Percentiles rank a stretch among this genome's conserved stretches.
These are phyloP conservation scores for Paecilomyces sp. DNA, from an alignment of 2,329 filamentous ascomycete genomes.

Conservation along the genomic window DNA sequence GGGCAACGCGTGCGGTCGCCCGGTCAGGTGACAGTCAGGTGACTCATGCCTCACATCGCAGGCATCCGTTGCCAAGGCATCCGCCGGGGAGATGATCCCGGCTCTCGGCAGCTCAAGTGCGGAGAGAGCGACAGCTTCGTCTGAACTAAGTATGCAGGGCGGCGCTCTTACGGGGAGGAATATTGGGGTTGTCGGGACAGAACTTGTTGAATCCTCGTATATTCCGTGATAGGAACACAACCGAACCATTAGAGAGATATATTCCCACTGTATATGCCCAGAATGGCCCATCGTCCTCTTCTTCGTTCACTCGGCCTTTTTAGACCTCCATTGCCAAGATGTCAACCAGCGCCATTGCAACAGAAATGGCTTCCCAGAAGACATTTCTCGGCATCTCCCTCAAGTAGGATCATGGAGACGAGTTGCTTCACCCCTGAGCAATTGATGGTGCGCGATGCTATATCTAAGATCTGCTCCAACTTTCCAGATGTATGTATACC, in stretches of 20 bases:
- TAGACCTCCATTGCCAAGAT: neutral
- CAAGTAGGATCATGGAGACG: constrained; percentile 57
- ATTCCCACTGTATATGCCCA: neutral
- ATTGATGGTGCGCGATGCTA: constrained; percentile 62
- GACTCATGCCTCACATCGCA: neutral
- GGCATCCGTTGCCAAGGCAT: neutral
- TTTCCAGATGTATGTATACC: constrained; percentile 51
- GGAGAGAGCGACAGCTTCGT: neutral
- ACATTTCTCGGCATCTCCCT: constrained; percentile 25
- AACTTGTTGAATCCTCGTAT: neutral
- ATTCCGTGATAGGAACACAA: neutral
- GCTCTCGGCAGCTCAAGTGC: neutral
- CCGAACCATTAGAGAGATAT: neutral
- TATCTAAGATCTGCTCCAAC: constrained; percentile 59
- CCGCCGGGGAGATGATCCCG: neutral
- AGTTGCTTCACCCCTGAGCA: constrained; percentile 67
- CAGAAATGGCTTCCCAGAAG: neutral
- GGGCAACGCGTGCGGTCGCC: constrained; percentile 11
- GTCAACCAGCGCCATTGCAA: neutral
- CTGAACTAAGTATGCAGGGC: neutral
- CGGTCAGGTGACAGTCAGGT: neutral
- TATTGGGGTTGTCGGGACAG: neutral
- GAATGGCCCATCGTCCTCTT: constrained; percentile 4
- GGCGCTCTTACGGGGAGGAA: neutral
- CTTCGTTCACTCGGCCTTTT: constrained; percentile 1